Evolutionary conservation across 1,284 basidiomycete species (phyloP).

Genomic region (Ustilago tritici): DNA sequence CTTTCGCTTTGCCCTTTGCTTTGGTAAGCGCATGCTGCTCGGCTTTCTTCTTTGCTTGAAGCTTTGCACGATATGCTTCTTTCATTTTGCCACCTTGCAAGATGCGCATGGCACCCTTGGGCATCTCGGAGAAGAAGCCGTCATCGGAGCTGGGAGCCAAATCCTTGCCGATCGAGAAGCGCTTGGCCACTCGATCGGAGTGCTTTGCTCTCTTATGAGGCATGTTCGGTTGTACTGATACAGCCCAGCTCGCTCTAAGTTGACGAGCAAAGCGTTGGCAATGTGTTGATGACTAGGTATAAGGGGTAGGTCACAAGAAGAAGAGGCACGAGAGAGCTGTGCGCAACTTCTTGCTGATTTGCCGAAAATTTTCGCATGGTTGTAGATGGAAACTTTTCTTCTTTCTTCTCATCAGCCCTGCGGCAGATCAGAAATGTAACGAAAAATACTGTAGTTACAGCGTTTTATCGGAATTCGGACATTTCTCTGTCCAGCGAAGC

Average conservation of each 20-base stretch:
- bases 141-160: constrained; percentile 45
- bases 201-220: constrained; percentile 64
- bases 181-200: constrained; percentile 53
- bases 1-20: constrained; percentile 43
- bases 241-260: background rate
- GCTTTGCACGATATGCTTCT: constrained; percentile 45
- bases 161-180: constrained; percentile 47
- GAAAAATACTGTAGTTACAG: constrained; percentile 4
- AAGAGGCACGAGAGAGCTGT: background rate
- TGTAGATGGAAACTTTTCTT: constrained; percentile 8
- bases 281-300: background rate
- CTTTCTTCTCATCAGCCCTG: constrained; percentile 9
- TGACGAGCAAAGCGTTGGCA: background rate
- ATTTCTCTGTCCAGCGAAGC: background rate
- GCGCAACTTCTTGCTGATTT: background rate
- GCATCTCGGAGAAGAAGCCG: constrained; percentile 52
- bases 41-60: constrained; percentile 35
- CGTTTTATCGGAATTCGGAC: constrained; percentile 5
- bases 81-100: constrained; percentile 57
- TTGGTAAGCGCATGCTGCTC: constrained; percentile 27
- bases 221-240: constrained; percentile 31
- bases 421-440: constrained; percentile 7
- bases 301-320: constrained; percentile 18
- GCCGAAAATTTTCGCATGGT: constrained; percentile 8
- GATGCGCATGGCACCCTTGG: constrained; percentile 60